phyloP scores from a whole-genome alignment of 768 basidiomycete genomes.

The Phanerodontia chrysosporium region DNA sequence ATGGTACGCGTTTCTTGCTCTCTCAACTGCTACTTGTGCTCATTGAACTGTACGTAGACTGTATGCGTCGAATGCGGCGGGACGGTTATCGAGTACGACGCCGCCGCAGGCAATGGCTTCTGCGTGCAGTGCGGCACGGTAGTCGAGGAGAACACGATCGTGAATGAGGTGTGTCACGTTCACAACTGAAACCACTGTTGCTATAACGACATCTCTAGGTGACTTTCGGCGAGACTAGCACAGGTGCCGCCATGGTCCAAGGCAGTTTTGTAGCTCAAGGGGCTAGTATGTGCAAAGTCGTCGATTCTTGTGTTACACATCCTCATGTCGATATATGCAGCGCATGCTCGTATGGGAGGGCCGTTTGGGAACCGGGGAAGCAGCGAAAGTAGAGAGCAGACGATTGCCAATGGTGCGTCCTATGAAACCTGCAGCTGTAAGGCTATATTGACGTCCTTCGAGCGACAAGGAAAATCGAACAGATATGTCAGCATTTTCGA shows the following conservation, averaged over 20 bases:
- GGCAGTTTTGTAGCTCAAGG: slow-evolving; percentile 90
- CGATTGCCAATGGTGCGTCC: slow-evolving; percentile 77
- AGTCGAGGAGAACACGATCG: slow-evolving; percentile 89
- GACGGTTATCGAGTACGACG: slow-evolving; percentile 81
- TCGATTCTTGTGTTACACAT: background rate
- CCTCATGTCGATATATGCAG: slow-evolving; percentile 33
- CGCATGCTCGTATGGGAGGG: slow-evolving; percentile 77
- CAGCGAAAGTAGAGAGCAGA: slow-evolving; percentile 84
- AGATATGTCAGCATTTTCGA: slow-evolving; percentile 71
- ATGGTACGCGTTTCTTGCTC: too few relatives aligned
- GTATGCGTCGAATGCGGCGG: slow-evolving; percentile 77
- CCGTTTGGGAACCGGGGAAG: slow-evolving; percentile 78
- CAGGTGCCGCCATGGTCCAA: slow-evolving; percentile 92
- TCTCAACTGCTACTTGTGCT: background rate
- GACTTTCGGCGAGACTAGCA: slow-evolving; percentile 89
- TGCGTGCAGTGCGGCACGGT: slow-evolving; percentile 87
- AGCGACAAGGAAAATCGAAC: slow-evolving; percentile 84
- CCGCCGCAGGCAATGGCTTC: slow-evolving; percentile 80
- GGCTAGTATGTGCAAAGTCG: slow-evolving; percentile 60
- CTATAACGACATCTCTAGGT: slow-evolving; percentile 33
- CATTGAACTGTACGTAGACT: slow-evolving; percentile 32
- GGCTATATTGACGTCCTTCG: background rate
- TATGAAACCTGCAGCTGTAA: background rate
- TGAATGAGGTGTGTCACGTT: slow-evolving; percentile 56
- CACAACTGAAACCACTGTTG: background rate